Conservation (phyloP, 2,329 filamentous ascomycete species). For the Penicillium sp. region DNA sequence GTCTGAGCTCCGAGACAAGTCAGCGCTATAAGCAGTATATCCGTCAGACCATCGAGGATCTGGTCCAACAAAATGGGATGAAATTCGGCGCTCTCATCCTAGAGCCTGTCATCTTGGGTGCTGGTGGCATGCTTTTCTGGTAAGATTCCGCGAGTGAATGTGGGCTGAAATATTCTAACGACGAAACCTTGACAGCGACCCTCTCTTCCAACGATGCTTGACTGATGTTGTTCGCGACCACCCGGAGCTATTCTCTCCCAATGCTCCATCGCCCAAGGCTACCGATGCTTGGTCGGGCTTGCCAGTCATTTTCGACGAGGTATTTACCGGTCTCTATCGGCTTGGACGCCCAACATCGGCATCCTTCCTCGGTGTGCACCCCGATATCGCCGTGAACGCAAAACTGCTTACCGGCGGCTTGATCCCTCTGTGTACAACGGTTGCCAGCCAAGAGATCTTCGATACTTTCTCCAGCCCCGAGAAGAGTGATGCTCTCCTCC, state of each 20-base stretch:
- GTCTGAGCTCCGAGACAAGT: conserved; percentile 50
- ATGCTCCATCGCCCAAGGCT: conserved; percentile 11
- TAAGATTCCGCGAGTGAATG: conserved; percentile 45
- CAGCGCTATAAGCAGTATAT: conserved; percentile 64
- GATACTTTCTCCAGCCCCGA: conserved; percentile 68
- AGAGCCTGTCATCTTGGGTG: conserved; percentile 78
- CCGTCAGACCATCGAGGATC: conserved; percentile 51
- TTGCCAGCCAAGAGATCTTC: conserved; percentile 74
- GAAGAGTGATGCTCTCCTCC: conserved; percentile 76
- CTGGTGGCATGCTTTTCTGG: conserved; percentile 81
- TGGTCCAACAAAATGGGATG: conserved; percentile 58
- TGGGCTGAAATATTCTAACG: neutral
- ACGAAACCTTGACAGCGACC: conserved; percentile 59
- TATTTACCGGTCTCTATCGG: conserved; percentile 83
- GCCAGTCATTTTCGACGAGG: conserved; percentile 80
- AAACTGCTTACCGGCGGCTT: conserved; percentile 82
- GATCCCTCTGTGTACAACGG: conserved; percentile 73
- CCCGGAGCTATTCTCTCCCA: conserved; percentile 55
- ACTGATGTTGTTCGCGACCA: conserved; percentile 66
- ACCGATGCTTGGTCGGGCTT: conserved; percentile 66
- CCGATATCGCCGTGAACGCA: conserved; percentile 79
- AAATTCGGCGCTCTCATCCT: conserved; percentile 78
- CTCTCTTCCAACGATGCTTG: conserved; percentile 74
- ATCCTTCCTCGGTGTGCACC: conserved; percentile 66
- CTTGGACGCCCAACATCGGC: conserved; percentile 72